Conservation (phyloP, 2,329 filamentous ascomycete species). For the Calonectria hawksworthii region DNA sequence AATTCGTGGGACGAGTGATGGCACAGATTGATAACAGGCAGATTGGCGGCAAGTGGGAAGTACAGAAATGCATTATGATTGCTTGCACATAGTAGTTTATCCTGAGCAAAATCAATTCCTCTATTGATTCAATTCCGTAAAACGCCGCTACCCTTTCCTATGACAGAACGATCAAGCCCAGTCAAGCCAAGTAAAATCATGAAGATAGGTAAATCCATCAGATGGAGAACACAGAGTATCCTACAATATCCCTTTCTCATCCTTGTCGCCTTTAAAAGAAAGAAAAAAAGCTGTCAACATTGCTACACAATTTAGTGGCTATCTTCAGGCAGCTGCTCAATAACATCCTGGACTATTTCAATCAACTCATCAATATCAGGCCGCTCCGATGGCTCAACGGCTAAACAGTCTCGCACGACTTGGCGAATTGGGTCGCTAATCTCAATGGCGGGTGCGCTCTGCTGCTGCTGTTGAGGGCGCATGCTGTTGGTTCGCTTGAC, state of each 20-base stretch:
- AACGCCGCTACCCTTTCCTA: slow-evolving; percentile 41
- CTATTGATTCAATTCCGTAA: slow-evolving; percentile 40
- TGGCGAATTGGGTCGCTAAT: slow-evolving; percentile 90
- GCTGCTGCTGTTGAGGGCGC: slow-evolving; percentile 49
- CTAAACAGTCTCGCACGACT: slow-evolving; percentile 87
- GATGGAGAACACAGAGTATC: slow-evolving; percentile 30
- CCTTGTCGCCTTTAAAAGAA: neutral
- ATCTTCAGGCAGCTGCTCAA: slow-evolving; percentile 75
- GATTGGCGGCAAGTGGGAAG: neutral
- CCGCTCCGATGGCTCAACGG: slow-evolving; percentile 87
- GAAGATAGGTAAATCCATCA: slow-evolving; percentile 17
- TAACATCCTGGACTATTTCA: slow-evolving; percentile 79
- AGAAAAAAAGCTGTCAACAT: neutral
- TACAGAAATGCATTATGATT: slow-evolving; percentile 18
- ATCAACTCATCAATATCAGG: slow-evolving; percentile 91
- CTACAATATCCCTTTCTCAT: slow-evolving; percentile 22
- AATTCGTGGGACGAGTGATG: neutral
- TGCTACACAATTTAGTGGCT: slow-evolving; percentile 32
- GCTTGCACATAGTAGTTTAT: slow-evolving; percentile 32
- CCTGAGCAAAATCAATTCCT: slow-evolving; percentile 36
- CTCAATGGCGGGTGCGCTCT: slow-evolving; percentile 54
- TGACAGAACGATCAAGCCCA: slow-evolving; percentile 19
- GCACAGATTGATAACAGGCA: neutral
- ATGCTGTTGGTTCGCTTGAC: slow-evolving; percentile 61
- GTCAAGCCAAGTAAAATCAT: slow-evolving; percentile 17